These are phyloP conservation scores for Achaetomiella virescens DNA, from an alignment of 495 filamentous ascomycete species.

Conservation along the genomic window DNA sequence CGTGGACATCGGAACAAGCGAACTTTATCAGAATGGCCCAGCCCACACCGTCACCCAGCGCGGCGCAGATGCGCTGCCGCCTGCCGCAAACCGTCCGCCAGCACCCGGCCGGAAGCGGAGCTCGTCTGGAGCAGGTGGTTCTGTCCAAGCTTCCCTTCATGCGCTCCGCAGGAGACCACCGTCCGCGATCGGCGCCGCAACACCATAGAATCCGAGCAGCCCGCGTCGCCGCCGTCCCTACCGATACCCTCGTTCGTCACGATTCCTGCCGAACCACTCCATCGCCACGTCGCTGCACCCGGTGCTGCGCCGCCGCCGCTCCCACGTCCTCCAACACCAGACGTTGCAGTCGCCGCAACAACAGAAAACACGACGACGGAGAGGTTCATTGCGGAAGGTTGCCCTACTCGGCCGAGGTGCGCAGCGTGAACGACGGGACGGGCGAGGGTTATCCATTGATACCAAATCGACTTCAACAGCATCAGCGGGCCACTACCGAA, in stretches of 20 bases:
- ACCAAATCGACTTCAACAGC: slow-evolving; percentile 21
- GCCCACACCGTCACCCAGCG: slow-evolving; percentile 7
- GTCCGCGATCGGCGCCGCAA: slow-evolving; percentile 37
- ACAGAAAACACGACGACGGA: slow-evolving; percentile 65
- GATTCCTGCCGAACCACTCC: slow-evolving; percentile 17
- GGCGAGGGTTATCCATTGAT: slow-evolving; percentile 42
- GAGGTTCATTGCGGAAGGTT: slow-evolving; percentile 73
- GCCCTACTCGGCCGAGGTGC: slow-evolving; percentile 67
- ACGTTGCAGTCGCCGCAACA: slow-evolving; percentile 43
- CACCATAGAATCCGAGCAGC: slow-evolving; percentile 28
- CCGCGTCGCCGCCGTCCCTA: slow-evolving; percentile 19
- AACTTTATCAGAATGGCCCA: slow-evolving; percentile 23
- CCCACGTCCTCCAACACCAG: slow-evolving; percentile 45
- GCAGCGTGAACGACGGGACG: slow-evolving; percentile 50
- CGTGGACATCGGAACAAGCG: too few relatives aligned
- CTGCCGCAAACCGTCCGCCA: slow-evolving; percentile 16
- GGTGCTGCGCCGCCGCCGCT: slow-evolving; percentile 32
- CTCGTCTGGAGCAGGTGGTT: slow-evolving; percentile 43
- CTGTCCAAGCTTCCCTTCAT: slow-evolving; percentile 58
- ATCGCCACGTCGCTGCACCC: slow-evolving; percentile 26
- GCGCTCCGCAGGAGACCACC: slow-evolving; percentile 45
- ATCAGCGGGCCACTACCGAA: neutral
- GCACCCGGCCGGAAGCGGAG: slow-evolving; percentile 27
- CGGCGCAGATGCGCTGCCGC: slow-evolving; percentile 12
- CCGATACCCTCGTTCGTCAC: slow-evolving; percentile 25